Conservation (phyloP, 2,329 filamentous ascomycete species). For the Fusarium ambrosium region DNA sequence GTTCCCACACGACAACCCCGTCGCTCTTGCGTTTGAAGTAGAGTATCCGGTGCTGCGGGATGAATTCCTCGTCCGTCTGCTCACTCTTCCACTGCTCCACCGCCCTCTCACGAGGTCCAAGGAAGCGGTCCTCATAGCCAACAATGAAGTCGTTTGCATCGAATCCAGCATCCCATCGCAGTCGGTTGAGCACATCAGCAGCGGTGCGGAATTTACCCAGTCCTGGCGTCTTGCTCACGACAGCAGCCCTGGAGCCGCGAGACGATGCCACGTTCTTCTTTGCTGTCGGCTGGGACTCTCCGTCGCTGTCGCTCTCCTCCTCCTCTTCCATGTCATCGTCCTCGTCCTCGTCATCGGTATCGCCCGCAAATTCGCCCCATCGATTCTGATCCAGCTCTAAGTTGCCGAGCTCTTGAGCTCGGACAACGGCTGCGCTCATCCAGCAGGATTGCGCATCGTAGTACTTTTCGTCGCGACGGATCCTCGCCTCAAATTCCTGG, state of each 20-base stretch:
- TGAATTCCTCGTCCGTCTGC: constrained; percentile 75
- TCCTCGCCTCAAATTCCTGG: constrained; percentile 62
- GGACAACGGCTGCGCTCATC: constrained; percentile 60
- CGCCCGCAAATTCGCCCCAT: constrained; percentile 57
- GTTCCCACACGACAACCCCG: constrained; percentile 68
- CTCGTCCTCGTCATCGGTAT: constrained; percentile 55
- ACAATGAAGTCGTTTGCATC: constrained; percentile 68
- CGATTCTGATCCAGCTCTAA: constrained; percentile 62
- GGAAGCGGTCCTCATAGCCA: constrained; percentile 73
- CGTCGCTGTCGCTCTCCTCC: constrained; percentile 43
- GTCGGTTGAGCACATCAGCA: constrained; percentile 69
- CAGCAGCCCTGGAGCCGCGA: constrained; percentile 27
- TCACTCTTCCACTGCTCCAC: constrained; percentile 71
- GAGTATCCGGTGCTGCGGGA: constrained; percentile 73
- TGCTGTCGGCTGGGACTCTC: constrained; percentile 4
- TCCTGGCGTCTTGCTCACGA: constrained; percentile 47
- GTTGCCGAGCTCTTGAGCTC: constrained; percentile 55
- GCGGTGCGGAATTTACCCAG: constrained; percentile 67
- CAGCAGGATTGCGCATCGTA: constrained; percentile 64
- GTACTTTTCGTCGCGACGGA: constrained; percentile 61
- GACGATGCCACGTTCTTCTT: constrained; percentile 19
- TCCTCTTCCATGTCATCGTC: constrained; percentile 59
- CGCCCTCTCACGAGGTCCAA: constrained; percentile 65
- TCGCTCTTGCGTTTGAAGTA: constrained; percentile 71
- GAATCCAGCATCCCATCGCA: constrained; percentile 70